Evolutionary conservation across 2,329 filamentous ascomycete species (phyloP), one percentile per base, ranked within the genome.

Genomic region (Fusarium sp.): DNA sequence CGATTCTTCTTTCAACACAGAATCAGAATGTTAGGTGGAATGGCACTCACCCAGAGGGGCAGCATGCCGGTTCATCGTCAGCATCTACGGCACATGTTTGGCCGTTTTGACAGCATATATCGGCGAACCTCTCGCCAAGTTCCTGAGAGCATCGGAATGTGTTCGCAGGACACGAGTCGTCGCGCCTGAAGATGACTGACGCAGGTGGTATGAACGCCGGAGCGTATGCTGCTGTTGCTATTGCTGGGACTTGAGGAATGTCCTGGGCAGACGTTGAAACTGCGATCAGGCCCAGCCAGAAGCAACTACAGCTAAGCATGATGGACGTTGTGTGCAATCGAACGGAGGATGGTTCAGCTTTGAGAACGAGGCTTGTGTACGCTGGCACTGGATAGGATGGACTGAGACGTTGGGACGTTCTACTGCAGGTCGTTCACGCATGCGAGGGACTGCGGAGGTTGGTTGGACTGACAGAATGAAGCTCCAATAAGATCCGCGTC

Each of bases 31-130:
- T 50, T 31, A 33, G 31, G 15, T 8, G 27, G 36, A 40, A 47
- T 35, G 21, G n/a, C 46, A 78, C 81, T 78, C 73, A 87, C 84
- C 81, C 80, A 18, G 78, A 76, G 11, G 85, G 85, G 73, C 85
- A 88, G 73, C 85, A 88, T 4, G 85, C 85, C 10, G 85, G 83
- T 49, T 79, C 77, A 62, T 81, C 80, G 43, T 80, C 79, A 18
- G 76, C 78, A 67, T 87, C 85, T 6, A 86, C 74, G 5, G 81
- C 78, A 72, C 85, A 88, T 20, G 76, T 72, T 65, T 87, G 84
- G 29, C 83, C 84, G 60, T 78, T 80, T 45, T 81, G 77, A 72
- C 85, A 88, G 74, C 85, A 88, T 23, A 85, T 76, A 58, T 80
- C 80, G 40, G 70, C 76, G 70, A 87, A 87, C 40, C 73, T 77